Evolutionary conservation across 305 asterid genomes (phyloP), one percentile per base, ranked within the genome.

Genomic region (Fraxinus latifolia): DNA sequence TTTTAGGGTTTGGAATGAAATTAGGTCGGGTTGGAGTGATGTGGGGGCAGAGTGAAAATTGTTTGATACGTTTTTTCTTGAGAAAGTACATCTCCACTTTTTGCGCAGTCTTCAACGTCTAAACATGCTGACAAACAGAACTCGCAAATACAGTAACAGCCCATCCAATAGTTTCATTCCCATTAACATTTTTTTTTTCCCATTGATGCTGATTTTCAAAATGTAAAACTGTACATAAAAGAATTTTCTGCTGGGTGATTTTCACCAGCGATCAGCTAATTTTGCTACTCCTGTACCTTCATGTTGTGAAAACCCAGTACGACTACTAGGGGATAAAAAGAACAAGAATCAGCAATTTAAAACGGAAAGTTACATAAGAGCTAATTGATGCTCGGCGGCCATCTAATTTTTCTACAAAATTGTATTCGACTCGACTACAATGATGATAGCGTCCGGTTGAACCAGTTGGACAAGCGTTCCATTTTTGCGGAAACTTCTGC

Each of bases 381-480:
- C 42, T 27, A 76, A 76, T 25, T 39, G 53, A 76, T 76, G 34
- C 67, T 19, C 19, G 62, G 34, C 42, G 23, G 65, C 65, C 21
- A 75, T 75, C 79, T 82, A 84, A 82, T 62, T 77, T 84, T 87
- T 90, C 97, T 93, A 89, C 95, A 95, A 93, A 95, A 95, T 81
- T 92, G 92, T 77, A 80, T 78, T 79, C 39, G n/a, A 76, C 60
- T 11, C 39, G 79, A 74, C 93, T 94, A 93, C 27, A 87, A 84
- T 53, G 93, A 87, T 8, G 91, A 82, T 27, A 90, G 81, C 17
- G 91, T 86, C 90, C 86, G 88, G 77, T 87, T 83, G 88, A 93
- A 94, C 97, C 97, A 94, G 21, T 91, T 94, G 7, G 97, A 91
- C 82, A 96, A 82, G 21, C 92, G 96, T 77, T 85, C 90, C 82